phyloP scores from a whole-genome alignment of 192 early-diverging fungal species.

The Gigaspora rosea region DNA sequence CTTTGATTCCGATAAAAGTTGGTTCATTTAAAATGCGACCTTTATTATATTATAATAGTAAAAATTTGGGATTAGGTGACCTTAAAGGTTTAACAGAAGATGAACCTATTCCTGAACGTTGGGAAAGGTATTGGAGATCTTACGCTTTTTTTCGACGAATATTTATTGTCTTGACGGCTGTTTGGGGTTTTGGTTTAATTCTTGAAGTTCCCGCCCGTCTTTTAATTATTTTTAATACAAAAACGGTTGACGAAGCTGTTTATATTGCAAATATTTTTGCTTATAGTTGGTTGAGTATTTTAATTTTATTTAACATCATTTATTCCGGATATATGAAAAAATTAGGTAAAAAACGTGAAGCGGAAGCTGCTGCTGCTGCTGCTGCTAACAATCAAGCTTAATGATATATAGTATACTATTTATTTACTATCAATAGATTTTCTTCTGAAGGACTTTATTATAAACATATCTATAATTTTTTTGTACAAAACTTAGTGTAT shows the following conservation, averaged over 20 bases:
- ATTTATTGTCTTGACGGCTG: not conserved
- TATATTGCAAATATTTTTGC: not conserved
- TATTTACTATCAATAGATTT: no score
- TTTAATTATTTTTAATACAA: not conserved
- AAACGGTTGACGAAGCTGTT: not conserved
- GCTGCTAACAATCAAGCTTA: no score
- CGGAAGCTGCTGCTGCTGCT: no score
- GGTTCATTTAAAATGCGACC: conserved; percentile 39
- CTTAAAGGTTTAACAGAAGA: conserved; percentile 16
- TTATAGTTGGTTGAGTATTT: not conserved
- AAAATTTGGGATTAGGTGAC: conserved; percentile 39
- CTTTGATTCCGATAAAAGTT: conserved; percentile 42
- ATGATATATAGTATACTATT: no score
- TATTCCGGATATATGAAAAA: not conserved
- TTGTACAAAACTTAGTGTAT: no score
- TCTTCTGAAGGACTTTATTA: no score
- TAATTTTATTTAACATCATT: not conserved
- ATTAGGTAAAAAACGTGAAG: no score
- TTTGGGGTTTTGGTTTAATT: not conserved
- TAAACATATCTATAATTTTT: no score
- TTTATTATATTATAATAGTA: conserved; percentile 41
- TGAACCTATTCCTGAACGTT: not conserved
- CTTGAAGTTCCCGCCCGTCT: not conserved
- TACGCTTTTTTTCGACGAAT: not conserved
- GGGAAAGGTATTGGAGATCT: not conserved